Evolutionary conservation across 768 basidiomycete genomes (phyloP).

Genomic region (Coprinellus micaceus): DNA sequence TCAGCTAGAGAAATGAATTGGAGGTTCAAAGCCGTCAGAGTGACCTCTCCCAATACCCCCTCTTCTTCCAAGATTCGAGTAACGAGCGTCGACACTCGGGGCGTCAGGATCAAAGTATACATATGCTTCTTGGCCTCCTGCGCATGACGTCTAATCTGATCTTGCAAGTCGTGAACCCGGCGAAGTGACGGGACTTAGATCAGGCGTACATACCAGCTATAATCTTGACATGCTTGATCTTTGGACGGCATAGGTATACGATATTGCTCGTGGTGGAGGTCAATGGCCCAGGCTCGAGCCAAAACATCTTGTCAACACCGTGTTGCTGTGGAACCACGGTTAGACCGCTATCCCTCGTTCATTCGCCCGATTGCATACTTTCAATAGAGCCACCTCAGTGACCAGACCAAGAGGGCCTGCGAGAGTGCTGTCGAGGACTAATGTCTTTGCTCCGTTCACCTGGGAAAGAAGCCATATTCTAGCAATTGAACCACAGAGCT

Average conservation of each 20-base stretch:
- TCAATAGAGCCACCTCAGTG: constrained; percentile 89
- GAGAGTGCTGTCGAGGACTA: constrained; percentile 85
- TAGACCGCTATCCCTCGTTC: neutral
- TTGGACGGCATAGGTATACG: constrained; percentile 88
- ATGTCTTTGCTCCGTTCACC: constrained; percentile 93
- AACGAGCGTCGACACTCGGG: constrained; percentile 82
- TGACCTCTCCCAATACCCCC: constrained; percentile 95
- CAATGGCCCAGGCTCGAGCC: constrained; percentile 89
- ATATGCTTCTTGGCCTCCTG: constrained; percentile 71
- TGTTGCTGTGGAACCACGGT: constrained; percentile 63
- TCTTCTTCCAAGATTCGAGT: constrained; percentile 88
- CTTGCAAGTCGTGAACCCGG: constrained; percentile 44
- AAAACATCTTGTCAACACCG: constrained; percentile 99
- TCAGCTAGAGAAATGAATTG: constrained; percentile 93
- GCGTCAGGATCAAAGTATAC: constrained; percentile 86
- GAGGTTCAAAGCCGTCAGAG: constrained; percentile 81
- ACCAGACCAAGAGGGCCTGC: constrained; percentile 92
- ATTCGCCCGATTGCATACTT: constrained; percentile 48
- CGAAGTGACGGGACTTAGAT: constrained; percentile 9
- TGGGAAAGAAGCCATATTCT: constrained; percentile 24
- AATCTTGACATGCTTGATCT: constrained; percentile 79
- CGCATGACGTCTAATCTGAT: constrained; percentile 85
- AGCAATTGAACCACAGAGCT: constrained; percentile 3
- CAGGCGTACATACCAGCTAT: constrained; percentile 71
- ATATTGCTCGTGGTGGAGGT: constrained; percentile 82